Evolutionary conservation across 2,329 filamentous ascomycete genomes (phyloP), one percentile per base, ranked within the genome.

Genomic region (Colletotrichum tanaceti): DNA sequence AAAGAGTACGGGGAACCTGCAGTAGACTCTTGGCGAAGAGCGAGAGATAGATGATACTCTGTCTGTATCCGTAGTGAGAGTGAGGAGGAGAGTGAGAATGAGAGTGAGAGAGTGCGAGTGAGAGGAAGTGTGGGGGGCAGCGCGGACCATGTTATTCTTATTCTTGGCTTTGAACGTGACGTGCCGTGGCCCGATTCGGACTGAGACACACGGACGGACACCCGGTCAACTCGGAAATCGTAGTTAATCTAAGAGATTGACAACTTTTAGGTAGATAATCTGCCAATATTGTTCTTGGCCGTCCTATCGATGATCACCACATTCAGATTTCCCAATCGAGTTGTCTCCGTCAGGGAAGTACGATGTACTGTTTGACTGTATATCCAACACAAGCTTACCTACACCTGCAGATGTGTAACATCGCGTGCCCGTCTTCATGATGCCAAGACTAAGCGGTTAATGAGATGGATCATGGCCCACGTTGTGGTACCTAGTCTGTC

Each of bases 51-150:
- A 41, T n/a, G n/a, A n/a, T n/a, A n/a, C n/a, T n/a, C n/a, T n/a
- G n/a, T n/a, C n/a, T n/a, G n/a, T n/a, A n/a, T n/a, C n/a, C n/a
- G n/a, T n/a, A n/a, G n/a, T n/a, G n/a, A n/a, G n/a, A n/a, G n/a
- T n/a, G n/a, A n/a, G n/a, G n/a, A n/a, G n/a, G n/a, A n/a, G n/a
- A n/a, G n/a, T n/a, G n/a, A n/a, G n/a, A n/a, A n/a, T n/a, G 11
- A 11, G 1, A 41, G 38, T 14, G 38, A 41, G 38, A 14, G 10
- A 13, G 10, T 2, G 38, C 11, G 10, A 14, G n/a, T n/a, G 39
- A 53, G 62, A 10, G 43, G 32, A n/a, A n/a, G 32, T 55, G 47
- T 49, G n/a, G n/a, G n/a, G n/a, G n/a, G n/a, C 55, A 28, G 46
- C 46, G 55, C 54, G 55, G 59, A 55, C 32, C 50, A 20, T 35